A percentile compares a stretch with the other conserved stretches of the same genome.
phyloP scores from a whole-genome alignment of 306 rosid genomes.

The Morella rubra region DNA sequence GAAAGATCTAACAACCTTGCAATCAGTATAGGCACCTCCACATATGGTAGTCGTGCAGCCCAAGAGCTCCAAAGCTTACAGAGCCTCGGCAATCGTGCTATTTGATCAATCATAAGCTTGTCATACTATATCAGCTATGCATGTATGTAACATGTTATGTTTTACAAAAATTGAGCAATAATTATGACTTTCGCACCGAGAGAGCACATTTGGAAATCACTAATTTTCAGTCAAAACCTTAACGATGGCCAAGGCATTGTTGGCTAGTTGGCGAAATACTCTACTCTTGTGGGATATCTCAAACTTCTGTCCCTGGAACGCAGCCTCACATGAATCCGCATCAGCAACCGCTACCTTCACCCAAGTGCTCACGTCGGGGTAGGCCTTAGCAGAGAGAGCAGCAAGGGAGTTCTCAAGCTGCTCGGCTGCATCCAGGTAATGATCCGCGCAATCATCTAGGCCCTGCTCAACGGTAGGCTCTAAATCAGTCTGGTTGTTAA shows the following conservation, averaged over 20 bases:
- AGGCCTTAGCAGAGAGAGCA: conserved; percentile 1
- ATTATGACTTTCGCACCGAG: neutral
- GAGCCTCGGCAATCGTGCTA: too few relatives aligned
- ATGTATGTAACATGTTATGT: neutral
- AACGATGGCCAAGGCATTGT: conserved; percentile 25
- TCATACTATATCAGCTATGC: neutral
- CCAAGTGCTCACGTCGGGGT: conserved; percentile 29
- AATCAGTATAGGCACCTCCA: neutral
- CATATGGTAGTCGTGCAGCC: neutral
- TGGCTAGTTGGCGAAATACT: conserved; percentile 25
- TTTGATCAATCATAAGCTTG: neutral
- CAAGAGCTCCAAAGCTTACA: too few relatives aligned
- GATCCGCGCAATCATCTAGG: conserved; percentile 34
- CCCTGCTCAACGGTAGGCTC: conserved; percentile 27
- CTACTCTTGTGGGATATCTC: conserved; percentile 13
- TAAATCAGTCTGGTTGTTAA: neutral
- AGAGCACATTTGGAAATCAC: neutral
- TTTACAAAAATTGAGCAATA: neutral
- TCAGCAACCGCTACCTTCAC: conserved; percentile 30
- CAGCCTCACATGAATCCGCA: conserved; percentile 18
- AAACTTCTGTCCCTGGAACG: neutral
- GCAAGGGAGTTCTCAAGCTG: conserved; percentile 41
- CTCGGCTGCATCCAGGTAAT: conserved; percentile 40
- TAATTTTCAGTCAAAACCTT: neutral
- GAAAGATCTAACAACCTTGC: too few relatives aligned